phyloP scores from a whole-genome alignment of 2,329 filamentous ascomycete species.

The Aspergillus intermedius region DNA sequence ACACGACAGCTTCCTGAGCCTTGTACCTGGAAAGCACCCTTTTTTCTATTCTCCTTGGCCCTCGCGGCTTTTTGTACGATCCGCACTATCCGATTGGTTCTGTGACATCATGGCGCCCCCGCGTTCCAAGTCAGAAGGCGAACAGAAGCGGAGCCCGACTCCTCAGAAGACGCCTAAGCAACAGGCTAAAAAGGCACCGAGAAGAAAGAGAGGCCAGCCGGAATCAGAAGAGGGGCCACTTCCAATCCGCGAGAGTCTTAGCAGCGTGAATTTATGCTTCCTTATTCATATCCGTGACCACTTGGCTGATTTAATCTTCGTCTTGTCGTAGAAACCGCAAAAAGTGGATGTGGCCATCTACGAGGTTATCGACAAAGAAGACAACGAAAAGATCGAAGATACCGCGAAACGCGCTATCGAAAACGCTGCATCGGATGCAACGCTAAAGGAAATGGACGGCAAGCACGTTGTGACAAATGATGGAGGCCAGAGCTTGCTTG shows the following conservation, averaged over 20 bases:
- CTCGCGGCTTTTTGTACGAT: background rate
- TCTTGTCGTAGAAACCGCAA: background rate
- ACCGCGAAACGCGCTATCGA: background rate
- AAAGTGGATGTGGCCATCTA: background rate
- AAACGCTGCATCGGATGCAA: background rate
- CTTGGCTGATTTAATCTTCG: background rate
- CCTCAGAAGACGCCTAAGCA: no score
- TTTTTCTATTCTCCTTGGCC: background rate
- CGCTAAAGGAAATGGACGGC: background rate
- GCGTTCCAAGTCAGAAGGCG: background rate
- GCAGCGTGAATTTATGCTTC: background rate
- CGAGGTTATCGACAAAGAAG: background rate
- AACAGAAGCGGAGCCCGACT: no score
- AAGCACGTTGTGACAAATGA: background rate
- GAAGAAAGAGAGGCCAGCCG: background rate
- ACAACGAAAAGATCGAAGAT: background rate
- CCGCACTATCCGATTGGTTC: background rate
- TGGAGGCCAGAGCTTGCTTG: background rate
- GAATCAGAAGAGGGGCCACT: background rate
- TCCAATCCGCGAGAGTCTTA: background rate
- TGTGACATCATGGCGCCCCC: background rate
- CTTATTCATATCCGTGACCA: background rate
- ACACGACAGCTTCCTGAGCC: background rate
- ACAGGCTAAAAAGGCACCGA: background rate
- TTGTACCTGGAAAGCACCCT: background rate